Conservation (phyloP, 768 basidiomycete species). For the Termitomyces bulborhizus region DNA sequence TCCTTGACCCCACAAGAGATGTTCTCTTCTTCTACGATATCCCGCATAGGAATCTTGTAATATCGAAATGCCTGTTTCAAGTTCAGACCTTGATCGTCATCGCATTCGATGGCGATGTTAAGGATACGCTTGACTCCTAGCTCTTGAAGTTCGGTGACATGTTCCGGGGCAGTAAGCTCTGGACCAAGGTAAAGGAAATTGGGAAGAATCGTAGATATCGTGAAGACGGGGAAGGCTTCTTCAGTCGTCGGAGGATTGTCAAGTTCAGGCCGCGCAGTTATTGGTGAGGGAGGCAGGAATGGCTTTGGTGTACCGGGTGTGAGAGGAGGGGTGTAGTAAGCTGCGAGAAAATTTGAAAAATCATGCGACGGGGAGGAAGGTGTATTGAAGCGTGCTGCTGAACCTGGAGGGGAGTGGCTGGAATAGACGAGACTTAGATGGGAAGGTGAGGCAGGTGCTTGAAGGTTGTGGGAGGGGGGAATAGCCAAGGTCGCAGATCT, state of each 20-base stretch:
- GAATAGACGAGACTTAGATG: constrained; percentile 57
- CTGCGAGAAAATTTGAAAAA: constrained; percentile 35
- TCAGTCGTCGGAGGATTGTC: constrained; percentile 56
- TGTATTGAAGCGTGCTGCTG: constrained; percentile 40
- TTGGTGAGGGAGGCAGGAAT: constrained; percentile 46
- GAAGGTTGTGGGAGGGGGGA: constrained; percentile 36
- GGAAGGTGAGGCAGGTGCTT: constrained; percentile 45
- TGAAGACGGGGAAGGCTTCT: constrained; percentile 60
- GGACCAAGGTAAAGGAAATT: constrained; percentile 89
- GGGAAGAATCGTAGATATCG: constrained; percentile 88
- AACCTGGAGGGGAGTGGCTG: constrained; percentile 49
- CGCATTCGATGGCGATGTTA: constrained; percentile 90
- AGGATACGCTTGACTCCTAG: constrained; percentile 84
- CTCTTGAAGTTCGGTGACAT: constrained; percentile 66
- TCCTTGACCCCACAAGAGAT: constrained; percentile 77
- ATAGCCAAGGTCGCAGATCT: constrained; percentile 54
- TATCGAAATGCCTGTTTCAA: constrained; percentile 73
- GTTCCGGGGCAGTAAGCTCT: constrained; percentile 68
- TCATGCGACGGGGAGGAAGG: constrained; percentile 30
- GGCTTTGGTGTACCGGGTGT: constrained; percentile 44
- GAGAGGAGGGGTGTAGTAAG: constrained; percentile 49
- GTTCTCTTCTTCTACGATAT: constrained; percentile 92
- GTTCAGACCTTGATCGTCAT: constrained; percentile 70
- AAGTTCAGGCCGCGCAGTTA: constrained; percentile 59
- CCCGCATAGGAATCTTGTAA: constrained; percentile 84